Conservation (phyloP, 2,329 filamentous ascomycete genomes). For the Blastomyces emzantsi region DNA sequence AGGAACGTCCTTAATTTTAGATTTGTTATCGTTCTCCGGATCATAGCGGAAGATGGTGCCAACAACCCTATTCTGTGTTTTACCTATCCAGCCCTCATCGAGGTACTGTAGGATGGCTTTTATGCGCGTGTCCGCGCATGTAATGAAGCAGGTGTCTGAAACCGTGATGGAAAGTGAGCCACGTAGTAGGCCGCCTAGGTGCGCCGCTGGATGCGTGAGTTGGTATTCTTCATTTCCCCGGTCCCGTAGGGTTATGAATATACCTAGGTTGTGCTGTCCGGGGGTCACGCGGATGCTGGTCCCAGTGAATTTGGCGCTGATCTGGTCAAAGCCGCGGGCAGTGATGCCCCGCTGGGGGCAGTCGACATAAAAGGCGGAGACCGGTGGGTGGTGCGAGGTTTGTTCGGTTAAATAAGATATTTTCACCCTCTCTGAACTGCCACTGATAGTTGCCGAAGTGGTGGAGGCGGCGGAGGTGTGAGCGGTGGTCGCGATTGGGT, state of each 20-base stretch:
- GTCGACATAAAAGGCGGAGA: slow-evolving; percentile 89
- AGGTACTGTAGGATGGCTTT: slow-evolving; percentile 90
- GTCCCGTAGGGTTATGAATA: slow-evolving; percentile 79
- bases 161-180: slow-evolving; percentile 86
- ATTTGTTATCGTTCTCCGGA: slow-evolving; percentile 72
- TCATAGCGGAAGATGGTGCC: slow-evolving; percentile 89
- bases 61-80: slow-evolving; percentile 81
- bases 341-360: slow-evolving; percentile 85
- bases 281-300: slow-evolving; percentile 87
- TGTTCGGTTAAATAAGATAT: slow-evolving; percentile 96
- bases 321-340: slow-evolving; percentile 87
- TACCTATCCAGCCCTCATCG: slow-evolving; percentile 90
- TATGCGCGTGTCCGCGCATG: slow-evolving; percentile 78
- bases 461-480: background rate
- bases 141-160: slow-evolving; percentile 79
- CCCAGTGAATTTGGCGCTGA: slow-evolving; percentile 95
- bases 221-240: slow-evolving; percentile 85
- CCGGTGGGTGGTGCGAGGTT: slow-evolving; percentile 93
- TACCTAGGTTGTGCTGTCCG: slow-evolving; percentile 88
- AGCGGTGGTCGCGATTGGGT: slow-evolving; percentile 44
- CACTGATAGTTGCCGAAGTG: slow-evolving; percentile 22
- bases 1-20: slow-evolving; percentile 72
- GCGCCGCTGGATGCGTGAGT: slow-evolving; percentile 87
- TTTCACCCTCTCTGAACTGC: slow-evolving; percentile 49
- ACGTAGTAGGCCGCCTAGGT: slow-evolving; percentile 76